Percentiles rank a stretch among this genome's conserved stretches.
phyloP scores from a whole-genome alignment of 768 basidiomycete species.

The Cystoderma amianthinum region DNA sequence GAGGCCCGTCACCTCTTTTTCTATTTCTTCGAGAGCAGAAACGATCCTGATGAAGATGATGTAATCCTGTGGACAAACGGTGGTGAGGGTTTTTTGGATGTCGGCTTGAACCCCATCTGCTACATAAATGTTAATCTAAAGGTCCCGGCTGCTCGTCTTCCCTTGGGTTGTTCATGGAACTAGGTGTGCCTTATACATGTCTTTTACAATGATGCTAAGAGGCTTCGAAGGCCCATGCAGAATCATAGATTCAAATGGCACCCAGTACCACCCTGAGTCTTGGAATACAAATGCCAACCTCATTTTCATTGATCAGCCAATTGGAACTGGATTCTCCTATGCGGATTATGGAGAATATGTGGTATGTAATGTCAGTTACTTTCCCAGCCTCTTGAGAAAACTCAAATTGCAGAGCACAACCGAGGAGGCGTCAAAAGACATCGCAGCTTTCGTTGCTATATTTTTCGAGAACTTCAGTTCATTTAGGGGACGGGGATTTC shows the following conservation, averaged over 20 bases:
- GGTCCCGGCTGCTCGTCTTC: slow-evolving; percentile 39
- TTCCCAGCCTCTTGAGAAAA: neutral
- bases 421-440: slow-evolving; percentile 62
- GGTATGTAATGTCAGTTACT: slow-evolving; percentile 23
- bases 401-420: slow-evolving; percentile 43
- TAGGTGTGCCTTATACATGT: slow-evolving; percentile 45
- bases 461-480: slow-evolving; percentile 71
- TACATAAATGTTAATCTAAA: slow-evolving; percentile 6
- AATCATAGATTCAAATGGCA: slow-evolving; percentile 41
- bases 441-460: slow-evolving; percentile 63
- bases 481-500: slow-evolving; percentile 62
- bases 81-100: slow-evolving; percentile 16
- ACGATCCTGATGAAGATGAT: slow-evolving; percentile 51
- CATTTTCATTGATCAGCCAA: slow-evolving; percentile 57
- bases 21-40: slow-evolving; percentile 74
- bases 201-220: slow-evolving; percentile 3
- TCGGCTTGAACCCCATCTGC: slow-evolving; percentile 3
- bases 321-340: slow-evolving; percentile 57
- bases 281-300: slow-evolving; percentile 68
- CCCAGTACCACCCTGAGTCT: slow-evolving; percentile 49
- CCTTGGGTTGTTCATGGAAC: slow-evolving; percentile 68
- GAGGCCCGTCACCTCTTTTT: slow-evolving; percentile 62
- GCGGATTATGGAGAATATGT: slow-evolving; percentile 59
- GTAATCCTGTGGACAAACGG: slow-evolving; percentile 54
- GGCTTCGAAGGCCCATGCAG: slow-evolving; percentile 55